Evolutionary conservation across 441 rosid species (phyloP).

Genomic region (Metrosideros polymorpha): DNA sequence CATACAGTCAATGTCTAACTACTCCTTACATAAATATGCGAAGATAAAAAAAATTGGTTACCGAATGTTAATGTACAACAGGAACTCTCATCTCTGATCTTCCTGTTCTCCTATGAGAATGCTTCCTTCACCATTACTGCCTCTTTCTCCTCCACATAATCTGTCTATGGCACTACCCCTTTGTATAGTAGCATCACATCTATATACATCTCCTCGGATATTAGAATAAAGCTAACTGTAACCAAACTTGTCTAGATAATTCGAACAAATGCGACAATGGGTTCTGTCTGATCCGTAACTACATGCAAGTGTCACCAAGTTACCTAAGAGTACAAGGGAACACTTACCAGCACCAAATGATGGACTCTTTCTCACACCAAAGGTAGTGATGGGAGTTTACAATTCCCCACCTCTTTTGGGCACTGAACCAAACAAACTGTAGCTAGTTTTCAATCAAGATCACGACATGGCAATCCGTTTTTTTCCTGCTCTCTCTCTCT

Average conservation of each 20-base stretch:
- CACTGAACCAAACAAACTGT: not conserved
- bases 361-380: not conserved
- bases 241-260: not conserved
- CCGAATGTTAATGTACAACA: not conserved
- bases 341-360: not conserved
- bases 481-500: not conserved
- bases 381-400: not conserved
- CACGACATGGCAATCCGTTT: not conserved
- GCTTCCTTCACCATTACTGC: not conserved
- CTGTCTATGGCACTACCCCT: not conserved
- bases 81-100: not conserved
- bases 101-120: not conserved
- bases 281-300: not conserved
- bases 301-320: not conserved
- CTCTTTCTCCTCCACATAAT: not conserved
- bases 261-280: not conserved
- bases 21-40: not conserved
- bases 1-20: not conserved
- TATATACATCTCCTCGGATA: not conserved
- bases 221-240: not conserved
- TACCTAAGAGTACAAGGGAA: too few species aligned
- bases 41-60: not conserved
- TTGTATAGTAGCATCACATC: not conserved
- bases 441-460: not conserved
- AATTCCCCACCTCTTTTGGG: not conserved